Percentiles rank a stretch among this genome's conserved stretches.
These are phyloP conservation scores for Iris macrosiphon DNA, from an alignment of 106 monocot genomes.

Conservation along the genomic window DNA sequence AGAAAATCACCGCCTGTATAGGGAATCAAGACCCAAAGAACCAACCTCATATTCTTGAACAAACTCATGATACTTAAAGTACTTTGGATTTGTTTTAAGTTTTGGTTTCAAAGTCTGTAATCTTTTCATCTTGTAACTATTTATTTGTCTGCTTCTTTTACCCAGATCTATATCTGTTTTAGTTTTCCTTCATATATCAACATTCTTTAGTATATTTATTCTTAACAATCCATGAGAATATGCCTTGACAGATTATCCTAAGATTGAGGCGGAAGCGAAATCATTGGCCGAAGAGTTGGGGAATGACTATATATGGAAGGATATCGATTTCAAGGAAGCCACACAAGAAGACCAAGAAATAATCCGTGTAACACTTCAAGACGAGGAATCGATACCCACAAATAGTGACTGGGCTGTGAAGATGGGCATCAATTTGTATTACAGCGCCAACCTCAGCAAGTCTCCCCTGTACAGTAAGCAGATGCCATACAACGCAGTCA, in stretches of 20 bases:
- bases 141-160: too few relatives aligned
- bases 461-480: conserved; percentile 84
- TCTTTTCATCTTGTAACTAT: too few relatives aligned
- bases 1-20: too few relatives aligned
- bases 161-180: too few relatives aligned
- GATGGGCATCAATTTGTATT: conserved; percentile 72
- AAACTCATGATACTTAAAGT: too few relatives aligned
- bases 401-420: conserved; percentile 85
- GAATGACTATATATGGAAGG: conserved; percentile 46
- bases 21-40: too few relatives aligned
- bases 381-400: conserved; percentile 64
- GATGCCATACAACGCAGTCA: conserved; percentile 72
- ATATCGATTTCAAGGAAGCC: conserved; percentile 47
- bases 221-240: not conserved
- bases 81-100: too few relatives aligned
- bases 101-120: too few relatives aligned
- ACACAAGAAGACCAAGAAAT: conserved; percentile 40
- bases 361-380: conserved; percentile 46
- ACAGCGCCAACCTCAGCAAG: conserved; percentile 77
- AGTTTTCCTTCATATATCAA: too few relatives aligned
- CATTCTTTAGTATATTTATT: too few relatives aligned
- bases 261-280: conserved; percentile 66
- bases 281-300: conserved; percentile 47
- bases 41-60: too few relatives aligned
- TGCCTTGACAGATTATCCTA: conserved; percentile 81